Conservation (phyloP, 441 rosid genomes). For the Croton setiger region DNA sequence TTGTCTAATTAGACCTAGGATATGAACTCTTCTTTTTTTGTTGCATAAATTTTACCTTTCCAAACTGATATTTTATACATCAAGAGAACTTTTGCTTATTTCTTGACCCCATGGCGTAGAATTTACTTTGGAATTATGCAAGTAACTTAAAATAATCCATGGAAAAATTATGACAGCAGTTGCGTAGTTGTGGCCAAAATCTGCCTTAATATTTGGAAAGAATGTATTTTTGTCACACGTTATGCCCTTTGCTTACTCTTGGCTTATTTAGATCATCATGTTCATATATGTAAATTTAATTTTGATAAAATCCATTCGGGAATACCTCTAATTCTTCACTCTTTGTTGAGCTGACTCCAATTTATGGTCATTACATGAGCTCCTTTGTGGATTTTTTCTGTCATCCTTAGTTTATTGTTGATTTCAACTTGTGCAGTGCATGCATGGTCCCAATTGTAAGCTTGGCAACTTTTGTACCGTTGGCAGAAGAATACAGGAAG, state of each 20-base stretch:
- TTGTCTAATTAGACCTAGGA: not conserved
- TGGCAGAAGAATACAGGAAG: conserved; percentile 93
- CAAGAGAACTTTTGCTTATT: no score
- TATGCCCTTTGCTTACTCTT: not conserved
- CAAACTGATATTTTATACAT: not conserved
- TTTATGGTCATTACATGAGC: not conserved
- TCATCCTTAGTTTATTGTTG: conserved; percentile 14
- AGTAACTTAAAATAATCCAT: not conserved
- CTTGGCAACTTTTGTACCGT: conserved; percentile 88
- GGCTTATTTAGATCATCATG: no score
- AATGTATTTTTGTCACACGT: not conserved
- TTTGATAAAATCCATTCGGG: not conserved
- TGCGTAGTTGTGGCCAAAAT: not conserved
- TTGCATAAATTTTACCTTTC: not conserved
- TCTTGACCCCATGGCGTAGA: not conserved
- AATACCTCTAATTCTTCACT: not conserved
- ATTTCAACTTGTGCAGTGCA: conserved; percentile 58
- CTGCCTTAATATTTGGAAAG: not conserved
- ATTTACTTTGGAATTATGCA: not conserved
- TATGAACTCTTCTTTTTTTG: not conserved
- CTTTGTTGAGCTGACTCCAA: not conserved
- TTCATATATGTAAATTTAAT: not conserved
- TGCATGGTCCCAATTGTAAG: conserved; percentile 99
- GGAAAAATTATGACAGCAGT: not conserved
- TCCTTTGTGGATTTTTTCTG: not conserved